A percentile compares a stretch with the other conserved stretches of the same genome.
Evolutionary conservation across 1,139 yeast genomes (phyloP).

Genomic region (Nakaseomyces sp.): DNA sequence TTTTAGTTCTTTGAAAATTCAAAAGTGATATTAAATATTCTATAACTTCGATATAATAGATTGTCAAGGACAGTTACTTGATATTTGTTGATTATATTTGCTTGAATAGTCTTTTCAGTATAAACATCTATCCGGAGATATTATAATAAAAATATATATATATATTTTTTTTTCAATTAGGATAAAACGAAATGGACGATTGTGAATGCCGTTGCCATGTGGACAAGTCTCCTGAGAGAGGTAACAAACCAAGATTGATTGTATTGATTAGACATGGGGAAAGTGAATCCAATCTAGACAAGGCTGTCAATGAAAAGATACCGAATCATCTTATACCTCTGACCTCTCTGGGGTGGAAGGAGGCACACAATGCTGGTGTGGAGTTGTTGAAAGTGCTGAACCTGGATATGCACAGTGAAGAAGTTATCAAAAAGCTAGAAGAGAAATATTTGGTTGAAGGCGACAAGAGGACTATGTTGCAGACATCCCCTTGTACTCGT

Average conservation of each 20-base stretch:
- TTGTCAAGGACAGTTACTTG: too few relatives aligned
- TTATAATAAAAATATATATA: too few relatives aligned
- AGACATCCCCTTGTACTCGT: slow-evolving; percentile 8
- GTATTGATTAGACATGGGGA: slow-evolving; percentile 84
- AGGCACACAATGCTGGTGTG: slow-evolving; percentile 62
- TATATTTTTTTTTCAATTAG: too few relatives aligned
- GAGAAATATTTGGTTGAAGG: slow-evolving; percentile 16
- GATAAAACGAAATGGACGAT: too few relatives aligned
- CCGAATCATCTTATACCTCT: slow-evolving; percentile 74
- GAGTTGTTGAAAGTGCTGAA: slow-evolving; percentile 45
- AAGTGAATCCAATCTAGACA: slow-evolving; percentile 80
- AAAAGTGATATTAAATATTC: too few relatives aligned
- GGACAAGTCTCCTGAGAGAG: background rate
- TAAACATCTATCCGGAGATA: too few relatives aligned
- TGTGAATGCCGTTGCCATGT: slow-evolving; percentile 2
- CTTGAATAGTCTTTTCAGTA: too few relatives aligned
- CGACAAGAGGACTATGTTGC: slow-evolving; percentile 6
- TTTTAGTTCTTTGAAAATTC: too few relatives aligned
- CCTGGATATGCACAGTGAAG: slow-evolving; percentile 36
- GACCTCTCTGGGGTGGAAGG: slow-evolving; percentile 58
- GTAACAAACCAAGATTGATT: slow-evolving; percentile 42
- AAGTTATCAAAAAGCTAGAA: slow-evolving; percentile 18
- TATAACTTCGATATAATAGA: too few relatives aligned
- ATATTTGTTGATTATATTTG: too few relatives aligned
- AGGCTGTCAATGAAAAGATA: slow-evolving; percentile 60